Evolutionary conservation across 176 grass and related monocot genomes (phyloP).

Genomic region (Avena insularis): DNA sequence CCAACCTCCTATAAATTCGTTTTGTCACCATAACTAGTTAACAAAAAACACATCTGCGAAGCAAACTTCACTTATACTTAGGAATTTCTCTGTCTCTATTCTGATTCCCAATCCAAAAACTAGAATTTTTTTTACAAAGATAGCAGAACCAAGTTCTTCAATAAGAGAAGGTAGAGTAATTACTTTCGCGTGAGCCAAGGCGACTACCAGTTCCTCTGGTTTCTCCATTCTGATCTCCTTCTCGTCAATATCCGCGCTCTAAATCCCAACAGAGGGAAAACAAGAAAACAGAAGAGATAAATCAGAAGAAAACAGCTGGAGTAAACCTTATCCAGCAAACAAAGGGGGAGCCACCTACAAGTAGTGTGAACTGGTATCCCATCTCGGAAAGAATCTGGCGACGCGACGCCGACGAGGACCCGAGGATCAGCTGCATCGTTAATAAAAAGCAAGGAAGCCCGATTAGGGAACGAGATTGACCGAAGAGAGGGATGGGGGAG

Average conservation of each 20-base stretch:
- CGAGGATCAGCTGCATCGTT: constrained; percentile 76
- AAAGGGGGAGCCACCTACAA: constrained; percentile 50
- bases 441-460: background rate
- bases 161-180: constrained; percentile 13
- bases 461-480: background rate
- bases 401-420: constrained; percentile 84
- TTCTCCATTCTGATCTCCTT: constrained; percentile 84
- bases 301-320: background rate
- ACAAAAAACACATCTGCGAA: background rate
- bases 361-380: constrained; percentile 83
- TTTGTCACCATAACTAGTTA: constrained; percentile 6
- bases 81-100: background rate
- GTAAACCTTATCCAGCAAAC: constrained; percentile 5
- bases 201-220: constrained; percentile 81
- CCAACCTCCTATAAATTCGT: background rate
- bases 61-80: background rate
- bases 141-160: background rate
- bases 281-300: background rate
- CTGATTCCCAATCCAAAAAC: background rate
- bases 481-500: background rate
- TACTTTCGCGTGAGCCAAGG: constrained; percentile 89
- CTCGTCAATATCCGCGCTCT: constrained; percentile 94
- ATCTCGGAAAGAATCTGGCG: constrained; percentile 90
- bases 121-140: background rate
- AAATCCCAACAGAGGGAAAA: background rate